A percentile compares a stretch with the other conserved stretches of the same genome.
phyloP scores from a whole-genome alignment of 2,329 filamentous ascomycete genomes.

The Dothideomycetes sp. region DNA sequence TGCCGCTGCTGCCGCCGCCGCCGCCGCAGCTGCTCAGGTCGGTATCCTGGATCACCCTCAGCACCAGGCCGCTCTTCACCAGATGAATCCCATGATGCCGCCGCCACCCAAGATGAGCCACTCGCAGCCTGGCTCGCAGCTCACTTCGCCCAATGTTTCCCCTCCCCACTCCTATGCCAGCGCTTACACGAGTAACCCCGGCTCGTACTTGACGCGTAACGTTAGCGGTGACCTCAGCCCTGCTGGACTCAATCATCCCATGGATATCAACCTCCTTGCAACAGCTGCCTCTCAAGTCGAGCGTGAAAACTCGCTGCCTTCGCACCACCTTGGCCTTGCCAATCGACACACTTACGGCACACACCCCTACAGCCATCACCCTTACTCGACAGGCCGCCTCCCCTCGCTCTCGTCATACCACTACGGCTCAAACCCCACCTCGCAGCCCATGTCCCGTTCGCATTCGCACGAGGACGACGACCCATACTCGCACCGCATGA shows the following conservation, averaged over 20 bases:
- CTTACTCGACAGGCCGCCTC: conserved; percentile 52
- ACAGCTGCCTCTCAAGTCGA: conserved; percentile 59
- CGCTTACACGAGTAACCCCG: conserved; percentile 49
- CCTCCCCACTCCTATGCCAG: conserved; percentile 74
- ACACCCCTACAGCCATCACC: conserved; percentile 36
- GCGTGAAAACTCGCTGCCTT: conserved; percentile 47
- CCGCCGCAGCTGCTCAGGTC: conserved; percentile 35
- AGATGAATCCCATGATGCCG: conserved; percentile 77
- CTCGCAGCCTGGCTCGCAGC: conserved; percentile 76
- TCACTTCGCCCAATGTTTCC: conserved; percentile 91
- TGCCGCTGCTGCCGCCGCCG: conserved; percentile 47
- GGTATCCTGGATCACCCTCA: conserved; percentile 41
- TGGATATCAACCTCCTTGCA: conserved; percentile 61
- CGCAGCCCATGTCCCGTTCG: conserved; percentile 80
- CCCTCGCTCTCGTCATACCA: conserved; percentile 71
- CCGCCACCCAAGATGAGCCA: conserved; percentile 71
- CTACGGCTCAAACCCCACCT: conserved; percentile 39
- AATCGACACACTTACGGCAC: conserved; percentile 21
- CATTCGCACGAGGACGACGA: conserved; percentile 79
- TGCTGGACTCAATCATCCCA: conserved; percentile 40
- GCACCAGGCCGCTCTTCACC: conserved; percentile 30
- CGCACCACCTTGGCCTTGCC: conserved; percentile 27
- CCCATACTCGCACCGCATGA: conserved; percentile 63
- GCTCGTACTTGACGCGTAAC: conserved; percentile 50
- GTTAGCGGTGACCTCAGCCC: conserved; percentile 37